Evolutionary conservation across 176 grass and related monocot species (phyloP), one percentile per base, ranked within the genome.

Genomic region (Triticum urartu): DNA sequence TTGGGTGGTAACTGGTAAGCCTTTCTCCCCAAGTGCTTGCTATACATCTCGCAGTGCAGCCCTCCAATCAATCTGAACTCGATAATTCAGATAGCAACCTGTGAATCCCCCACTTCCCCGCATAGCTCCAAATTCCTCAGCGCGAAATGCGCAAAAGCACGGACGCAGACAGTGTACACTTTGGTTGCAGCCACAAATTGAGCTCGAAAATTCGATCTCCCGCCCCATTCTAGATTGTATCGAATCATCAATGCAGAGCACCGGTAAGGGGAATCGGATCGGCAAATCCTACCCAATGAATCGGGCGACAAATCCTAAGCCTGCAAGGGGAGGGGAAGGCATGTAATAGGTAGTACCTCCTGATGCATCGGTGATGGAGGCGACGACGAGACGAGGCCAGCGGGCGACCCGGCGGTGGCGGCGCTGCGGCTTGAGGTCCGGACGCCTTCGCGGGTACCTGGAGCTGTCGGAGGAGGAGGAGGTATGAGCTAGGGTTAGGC

Each of bases 21-120:
- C 86, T 95, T 76, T 94, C 96, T 50, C 88, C 86, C 26, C 90
- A 95, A 89, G 92, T 94, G 63, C 89, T 85, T 68, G 88, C 94
- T 58, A 78, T 84, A 64, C 45, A 75, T 85, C 73, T 95, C 81
- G 90, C 93, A 68, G 87, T 95, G 93, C 93, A 92, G 56, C 76
- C 85, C 43, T 90, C 83, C 79, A 95, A 91, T 52, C 48, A 17
- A 52, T 2, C 5, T 52, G 48, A 52, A 68, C 1, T 59, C 4
- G 30, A 82, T 36, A 88, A 36, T 71, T 3, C 42, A 52, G 3
- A 0, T 54, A 83, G 72, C 48, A 59, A 75, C 9, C 24, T 12
- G 11, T 32, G 20, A 84, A 58, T 20, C 22, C 32, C 32, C 67
- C 72, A 61, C 11, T 80, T 17, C 42, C 24, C 30, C 30, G 18